Evolutionary conservation across 768 basidiomycete species (phyloP), one percentile per base, ranked within the genome.

Genomic region (Phaeotremella fagi): DNA sequence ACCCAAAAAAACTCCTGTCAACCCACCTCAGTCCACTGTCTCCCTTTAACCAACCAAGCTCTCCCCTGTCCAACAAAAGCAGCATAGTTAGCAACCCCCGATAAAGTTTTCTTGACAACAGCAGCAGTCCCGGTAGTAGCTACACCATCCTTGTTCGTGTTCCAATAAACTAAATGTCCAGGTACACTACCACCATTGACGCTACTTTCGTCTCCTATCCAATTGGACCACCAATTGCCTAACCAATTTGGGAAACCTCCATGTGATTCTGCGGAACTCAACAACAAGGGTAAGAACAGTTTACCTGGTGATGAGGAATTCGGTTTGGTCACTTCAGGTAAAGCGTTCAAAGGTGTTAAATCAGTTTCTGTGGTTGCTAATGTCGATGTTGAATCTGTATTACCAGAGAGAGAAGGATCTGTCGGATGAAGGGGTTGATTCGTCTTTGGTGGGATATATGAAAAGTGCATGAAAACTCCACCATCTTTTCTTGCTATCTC

Each of bases 171-270:
- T 16, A 58, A 52, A 52, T 69, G 67, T 36, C 68, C 68, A 6
- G 63, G 63, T 20, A 62, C 52, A n/a, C 29, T 29, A 25, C 16
- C 42, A 35, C 7, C 28, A 11, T 18, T 22, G 20, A 26, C 20
- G 29, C 49, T 45, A 16, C 42, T 18, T 38, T 33, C 22, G 23
- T 35, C n/a, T 25, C 42, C 38, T 4, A 58, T 63, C 61, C 64
- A 71, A 68, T 69, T 71, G 22, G 61, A 53, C 18, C 73, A 71
- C 9, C 71, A 38, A 71, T 71, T 53, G n/a, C 73, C 73, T 11
- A 72, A 38, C 73, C 73, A 74, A 18, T 52, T 64, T 25, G 73
- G 71, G 54, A 68, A 68, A 2, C 71, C 71, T 6, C 71, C 71
- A 31, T 64, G 59, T 16, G 49, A 37, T n/a, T 59, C 41, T 6